These are phyloP conservation scores for Aspergillus brasiliensis DNA, from an alignment of 2,329 filamentous ascomycete genomes.

Conservation along the genomic window DNA sequence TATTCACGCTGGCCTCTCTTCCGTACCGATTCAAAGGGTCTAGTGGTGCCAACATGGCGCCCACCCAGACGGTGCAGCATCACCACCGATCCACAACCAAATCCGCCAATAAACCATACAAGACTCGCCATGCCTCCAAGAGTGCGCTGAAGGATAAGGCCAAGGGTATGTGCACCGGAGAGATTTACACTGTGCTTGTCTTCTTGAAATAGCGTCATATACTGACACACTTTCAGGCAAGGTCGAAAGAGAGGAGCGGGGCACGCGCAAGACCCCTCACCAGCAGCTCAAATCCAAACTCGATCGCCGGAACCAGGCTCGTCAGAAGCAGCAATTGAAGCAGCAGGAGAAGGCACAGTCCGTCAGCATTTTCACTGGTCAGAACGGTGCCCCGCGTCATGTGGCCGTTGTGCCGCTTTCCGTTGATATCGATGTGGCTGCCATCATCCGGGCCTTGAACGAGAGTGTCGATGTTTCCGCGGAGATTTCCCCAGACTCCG, in stretches of 20 bases:
- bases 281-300: conserved; percentile 98
- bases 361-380: conserved; percentile 79
- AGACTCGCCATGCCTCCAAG: conserved; percentile 88
- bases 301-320: conserved; percentile 90
- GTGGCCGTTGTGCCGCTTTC: conserved; percentile 87
- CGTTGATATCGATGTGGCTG: conserved; percentile 66
- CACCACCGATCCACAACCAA: conserved; percentile 95
- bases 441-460: conserved; percentile 72
- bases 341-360: conserved; percentile 79
- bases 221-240: conserved; percentile 62
- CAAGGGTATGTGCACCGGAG: conserved; percentile 65
- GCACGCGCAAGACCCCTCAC: conserved; percentile 81
- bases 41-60: conserved; percentile 69
- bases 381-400: conserved; percentile 82
- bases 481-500: conserved; percentile 60
- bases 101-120: conserved; percentile 83
- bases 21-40: conserved; percentile 84
- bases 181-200: neutral
- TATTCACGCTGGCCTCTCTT: conserved; percentile 54
- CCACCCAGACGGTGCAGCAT: conserved; percentile 60
- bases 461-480: conserved; percentile 75
- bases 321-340: conserved; percentile 83
- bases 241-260: conserved; percentile 69
- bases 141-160: conserved; percentile 78
- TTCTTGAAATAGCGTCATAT: neutral